A percentile compares a stretch with the other conserved stretches of the same genome.
phyloP scores from a whole-genome alignment of 176 grass and related monocot species.

The Avena insularis region DNA sequence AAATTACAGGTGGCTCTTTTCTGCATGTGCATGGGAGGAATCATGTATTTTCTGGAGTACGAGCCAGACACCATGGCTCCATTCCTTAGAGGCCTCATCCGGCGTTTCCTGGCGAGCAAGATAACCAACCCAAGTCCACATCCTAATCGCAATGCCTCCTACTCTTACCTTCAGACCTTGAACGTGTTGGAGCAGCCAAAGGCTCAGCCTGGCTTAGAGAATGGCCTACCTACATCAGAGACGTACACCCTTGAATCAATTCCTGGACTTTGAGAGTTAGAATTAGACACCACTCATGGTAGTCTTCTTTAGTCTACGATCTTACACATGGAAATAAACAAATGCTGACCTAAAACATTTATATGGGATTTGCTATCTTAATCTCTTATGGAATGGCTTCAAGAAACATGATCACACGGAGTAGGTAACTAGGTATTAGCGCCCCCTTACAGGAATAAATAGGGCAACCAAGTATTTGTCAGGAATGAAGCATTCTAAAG shows the following conservation, averaged over 20 bases:
- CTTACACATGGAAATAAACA: constrained; percentile 13
- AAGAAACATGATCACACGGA: neutral
- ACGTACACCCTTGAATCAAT: constrained; percentile 92
- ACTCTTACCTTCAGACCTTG: constrained; percentile 68
- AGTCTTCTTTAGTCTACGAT: neutral
- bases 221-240: constrained; percentile 44
- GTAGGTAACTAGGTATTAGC: constrained; percentile 23
- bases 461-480: neutral
- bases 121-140: constrained; percentile 78
- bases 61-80: constrained; percentile 98
- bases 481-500: neutral
- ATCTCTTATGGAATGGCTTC: neutral
- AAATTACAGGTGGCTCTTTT: constrained; percentile 87
- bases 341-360: constrained; percentile 20
- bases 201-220: constrained; percentile 39
- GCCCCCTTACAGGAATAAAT: constrained; percentile 17
- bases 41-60: constrained; percentile 96
- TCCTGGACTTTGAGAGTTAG: constrained; percentile 80
- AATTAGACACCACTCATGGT: constrained; percentile 38
- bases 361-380: neutral
- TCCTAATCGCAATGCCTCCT: constrained; percentile 62
- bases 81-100: constrained; percentile 89
- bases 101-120: constrained; percentile 91
- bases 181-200: constrained; percentile 56
- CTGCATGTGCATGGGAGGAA: constrained; percentile 95